Conservation (phyloP, 495 filamentous ascomycete genomes). For the Rhypophila decipiens region DNA sequence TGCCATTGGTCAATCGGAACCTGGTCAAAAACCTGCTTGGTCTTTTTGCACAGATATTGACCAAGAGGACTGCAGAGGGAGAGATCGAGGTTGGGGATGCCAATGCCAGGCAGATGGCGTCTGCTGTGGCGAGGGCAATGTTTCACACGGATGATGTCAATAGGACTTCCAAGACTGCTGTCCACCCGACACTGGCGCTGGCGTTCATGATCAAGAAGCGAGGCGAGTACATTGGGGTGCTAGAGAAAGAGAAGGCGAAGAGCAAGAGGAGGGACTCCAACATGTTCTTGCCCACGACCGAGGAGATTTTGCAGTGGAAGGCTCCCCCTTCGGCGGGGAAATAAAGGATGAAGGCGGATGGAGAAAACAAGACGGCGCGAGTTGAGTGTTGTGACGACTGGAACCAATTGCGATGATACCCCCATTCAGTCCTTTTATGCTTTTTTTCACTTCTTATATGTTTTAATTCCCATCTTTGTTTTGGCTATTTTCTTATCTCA, state of each 20-base stretch:
- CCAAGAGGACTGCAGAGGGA: background rate
- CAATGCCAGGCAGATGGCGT: constrained; percentile 18
- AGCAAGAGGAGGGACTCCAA: constrained; percentile 6
- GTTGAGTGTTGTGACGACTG: background rate
- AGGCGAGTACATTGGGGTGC: constrained; percentile 15
- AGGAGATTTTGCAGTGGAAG: constrained; percentile 30
- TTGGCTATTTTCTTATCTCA: too few relatives aligned
- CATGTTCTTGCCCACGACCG: constrained; percentile 22
- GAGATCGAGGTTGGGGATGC: constrained; percentile 10
- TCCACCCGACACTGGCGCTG: constrained; percentile 23
- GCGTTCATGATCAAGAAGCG: constrained; percentile 25
- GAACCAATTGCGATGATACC: background rate
- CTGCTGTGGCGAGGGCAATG: constrained; percentile 17
- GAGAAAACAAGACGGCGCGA: background rate
- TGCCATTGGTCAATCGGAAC: constrained; percentile 18
- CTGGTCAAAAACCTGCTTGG: constrained; percentile 20
- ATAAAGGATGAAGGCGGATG: background rate
- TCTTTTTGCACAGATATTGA: constrained; percentile 20
- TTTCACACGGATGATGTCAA: constrained; percentile 16
- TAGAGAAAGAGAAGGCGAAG: background rate
- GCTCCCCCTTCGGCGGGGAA: background rate
- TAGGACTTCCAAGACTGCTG: background rate
- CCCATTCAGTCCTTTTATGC: background rate
- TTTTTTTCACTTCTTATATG: background rate
- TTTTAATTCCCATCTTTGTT: too few relatives aligned